Evolutionary conservation across 2,329 filamentous ascomycete species (phyloP).

Genomic region (Calonectria leucothoes): DNA sequence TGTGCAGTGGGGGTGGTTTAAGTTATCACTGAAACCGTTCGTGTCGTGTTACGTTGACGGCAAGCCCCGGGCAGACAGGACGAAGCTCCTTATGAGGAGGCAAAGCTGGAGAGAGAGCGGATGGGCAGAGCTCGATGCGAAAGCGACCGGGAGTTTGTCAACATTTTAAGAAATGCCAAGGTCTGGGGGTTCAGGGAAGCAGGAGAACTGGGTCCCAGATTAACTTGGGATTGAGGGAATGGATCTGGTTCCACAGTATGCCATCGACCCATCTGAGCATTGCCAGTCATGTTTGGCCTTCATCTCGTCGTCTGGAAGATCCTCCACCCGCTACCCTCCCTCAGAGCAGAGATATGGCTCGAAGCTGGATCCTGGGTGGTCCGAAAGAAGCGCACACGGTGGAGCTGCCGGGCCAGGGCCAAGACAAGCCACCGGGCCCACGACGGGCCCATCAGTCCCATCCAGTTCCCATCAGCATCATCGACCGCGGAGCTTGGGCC

Average conservation of each 20-base stretch:
- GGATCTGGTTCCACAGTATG: constrained; percentile 22
- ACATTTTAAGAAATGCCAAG: constrained; percentile 40
- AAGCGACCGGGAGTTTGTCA: constrained; percentile 33
- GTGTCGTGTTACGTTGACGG: not conserved
- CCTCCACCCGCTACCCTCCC: constrained; percentile 11
- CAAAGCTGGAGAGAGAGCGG: not conserved
- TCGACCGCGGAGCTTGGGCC: constrained; percentile 25
- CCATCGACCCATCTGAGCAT: constrained; percentile 2
- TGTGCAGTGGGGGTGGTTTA: not conserved
- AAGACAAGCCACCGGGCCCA: constrained; percentile 33
- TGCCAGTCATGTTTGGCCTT: constrained; percentile 11
- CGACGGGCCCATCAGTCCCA: constrained; percentile 24
- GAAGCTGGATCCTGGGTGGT: constrained; percentile 14
- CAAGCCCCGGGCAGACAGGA: not conserved
- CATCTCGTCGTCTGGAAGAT: constrained; percentile 2
- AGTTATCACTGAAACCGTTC: not conserved
- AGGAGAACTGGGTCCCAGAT: constrained; percentile 41
- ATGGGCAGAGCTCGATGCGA: constrained; percentile 20
- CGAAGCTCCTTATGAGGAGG: not conserved
- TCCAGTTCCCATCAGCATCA: constrained; percentile 26
- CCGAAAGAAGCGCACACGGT: constrained; percentile 29
- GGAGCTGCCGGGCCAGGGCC: constrained; percentile 37
- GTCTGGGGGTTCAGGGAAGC: constrained; percentile 25
- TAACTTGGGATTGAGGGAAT: constrained; percentile 33
- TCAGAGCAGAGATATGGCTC: constrained; percentile 6